These are phyloP conservation scores for Stereum hirsutum DNA, from an alignment of 1,284 basidiomycete genomes.

Conservation along the genomic window DNA sequence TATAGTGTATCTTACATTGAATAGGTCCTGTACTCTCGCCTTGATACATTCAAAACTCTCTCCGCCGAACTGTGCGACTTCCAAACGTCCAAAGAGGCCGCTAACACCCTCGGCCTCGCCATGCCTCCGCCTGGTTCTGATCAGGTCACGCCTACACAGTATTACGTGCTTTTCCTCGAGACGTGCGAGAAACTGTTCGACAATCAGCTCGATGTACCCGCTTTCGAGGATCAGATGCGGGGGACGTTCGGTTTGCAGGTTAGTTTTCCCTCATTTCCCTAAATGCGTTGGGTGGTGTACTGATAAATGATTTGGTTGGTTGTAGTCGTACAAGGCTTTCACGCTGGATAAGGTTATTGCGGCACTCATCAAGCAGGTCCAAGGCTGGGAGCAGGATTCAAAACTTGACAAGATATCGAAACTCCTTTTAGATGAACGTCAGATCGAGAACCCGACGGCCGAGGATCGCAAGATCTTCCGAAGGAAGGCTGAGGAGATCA, in stretches of 20 bases:
- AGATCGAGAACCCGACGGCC: slow-evolving; percentile 50
- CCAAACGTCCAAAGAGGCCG: background rate
- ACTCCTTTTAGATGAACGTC: slow-evolving; percentile 72
- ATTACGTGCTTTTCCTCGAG: slow-evolving; percentile 80
- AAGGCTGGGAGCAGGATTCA: slow-evolving; percentile 69
- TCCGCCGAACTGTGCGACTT: slow-evolving; percentile 28
- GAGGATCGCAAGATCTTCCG: slow-evolving; percentile 84
- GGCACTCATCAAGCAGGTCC: slow-evolving; percentile 83
- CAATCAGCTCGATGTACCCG: slow-evolving; percentile 79
- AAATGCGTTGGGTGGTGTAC: no score
- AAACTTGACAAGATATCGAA: slow-evolving; percentile 83
- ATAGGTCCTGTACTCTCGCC: slow-evolving; percentile 82
- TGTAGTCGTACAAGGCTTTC: slow-evolving; percentile 80
- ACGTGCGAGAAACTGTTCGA: slow-evolving; percentile 90
- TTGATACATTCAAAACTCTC: slow-evolving; percentile 71
- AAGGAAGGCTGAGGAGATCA: slow-evolving; percentile 73
- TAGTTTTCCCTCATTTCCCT: slow-evolving; percentile 4
- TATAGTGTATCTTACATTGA: background rate
- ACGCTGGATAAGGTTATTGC: slow-evolving; percentile 91
- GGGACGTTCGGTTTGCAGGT: slow-evolving; percentile 85
- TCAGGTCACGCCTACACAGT: slow-evolving; percentile 40
- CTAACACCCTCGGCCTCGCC: background rate
- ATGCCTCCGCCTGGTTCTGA: slow-evolving; percentile 1
- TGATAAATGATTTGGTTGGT: no score
- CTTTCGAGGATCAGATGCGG: slow-evolving; percentile 88